phyloP scores from a whole-genome alignment of 75 land plant genomes.

The Picea glauca region DNA sequence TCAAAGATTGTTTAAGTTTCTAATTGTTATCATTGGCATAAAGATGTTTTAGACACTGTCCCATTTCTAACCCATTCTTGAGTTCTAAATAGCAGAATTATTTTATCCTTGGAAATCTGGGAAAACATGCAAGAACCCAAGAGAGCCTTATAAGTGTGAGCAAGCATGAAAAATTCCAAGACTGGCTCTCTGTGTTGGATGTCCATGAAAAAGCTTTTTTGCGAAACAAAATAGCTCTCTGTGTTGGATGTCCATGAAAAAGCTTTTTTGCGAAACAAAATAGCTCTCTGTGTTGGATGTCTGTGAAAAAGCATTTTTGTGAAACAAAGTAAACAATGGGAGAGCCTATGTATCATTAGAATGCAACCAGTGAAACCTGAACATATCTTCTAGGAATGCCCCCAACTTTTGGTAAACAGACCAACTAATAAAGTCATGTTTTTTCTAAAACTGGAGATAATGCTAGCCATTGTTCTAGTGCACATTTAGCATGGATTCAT shows the following conservation, averaged over 20 bases:
- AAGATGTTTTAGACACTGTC: too few relatives aligned
- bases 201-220: not conserved
- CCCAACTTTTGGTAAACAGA: not conserved
- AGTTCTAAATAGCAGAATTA: not conserved
- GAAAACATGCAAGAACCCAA: too few relatives aligned
- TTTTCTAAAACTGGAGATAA: not conserved
- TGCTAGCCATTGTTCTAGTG: not conserved
- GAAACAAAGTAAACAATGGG: not conserved
- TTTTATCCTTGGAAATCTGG: not conserved
- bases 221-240: not conserved
- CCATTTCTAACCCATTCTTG: not conserved
- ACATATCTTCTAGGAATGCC: not conserved
- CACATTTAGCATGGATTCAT: not conserved
- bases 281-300: not conserved
- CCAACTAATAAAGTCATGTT: not conserved
- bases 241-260: not conserved
- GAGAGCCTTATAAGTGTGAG: too few relatives aligned
- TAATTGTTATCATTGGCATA: too few relatives aligned
- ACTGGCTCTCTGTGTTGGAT: not conserved
- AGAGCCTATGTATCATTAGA: not conserved
- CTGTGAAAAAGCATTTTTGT: not conserved
- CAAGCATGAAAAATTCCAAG: not conserved
- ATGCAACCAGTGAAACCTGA: not conserved
- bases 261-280: not conserved
- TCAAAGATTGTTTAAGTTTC: too few relatives aligned